These are phyloP conservation scores for Penicillium sp. DNA, from an alignment of 2,329 filamentous ascomycete genomes.

Conservation along the genomic window DNA sequence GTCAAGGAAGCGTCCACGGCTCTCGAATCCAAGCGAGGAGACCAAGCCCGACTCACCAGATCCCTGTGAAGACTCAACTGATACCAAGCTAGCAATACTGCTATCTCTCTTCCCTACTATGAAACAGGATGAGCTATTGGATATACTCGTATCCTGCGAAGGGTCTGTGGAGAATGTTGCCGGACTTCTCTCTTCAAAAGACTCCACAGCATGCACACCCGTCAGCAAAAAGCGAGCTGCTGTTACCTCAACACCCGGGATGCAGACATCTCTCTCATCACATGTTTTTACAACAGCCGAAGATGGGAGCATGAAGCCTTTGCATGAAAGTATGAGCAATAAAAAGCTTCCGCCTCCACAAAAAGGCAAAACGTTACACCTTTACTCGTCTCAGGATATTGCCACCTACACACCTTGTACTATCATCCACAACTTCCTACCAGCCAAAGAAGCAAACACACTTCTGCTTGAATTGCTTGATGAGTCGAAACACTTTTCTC, in stretches of 20 bases:
- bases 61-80: constrained; percentile 71
- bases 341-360: constrained; percentile 53
- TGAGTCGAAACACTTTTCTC: constrained; percentile 69
- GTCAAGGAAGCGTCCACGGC: constrained; percentile 35
- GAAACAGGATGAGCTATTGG: constrained; percentile 67
- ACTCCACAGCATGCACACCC: constrained; percentile 1
- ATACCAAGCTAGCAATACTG: constrained; percentile 81
- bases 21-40: constrained; percentile 11
- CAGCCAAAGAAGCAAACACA: constrained; percentile 65
- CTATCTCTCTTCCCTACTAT: constrained; percentile 69
- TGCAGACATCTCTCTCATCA: constrained; percentile 63
- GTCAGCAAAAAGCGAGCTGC: constrained; percentile 39
- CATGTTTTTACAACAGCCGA: constrained; percentile 47
- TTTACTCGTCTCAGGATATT: constrained; percentile 79
- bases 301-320: constrained; percentile 25
- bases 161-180: constrained; percentile 70
- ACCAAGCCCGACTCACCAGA: constrained; percentile 10
- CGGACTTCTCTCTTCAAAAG: constrained; percentile 48
- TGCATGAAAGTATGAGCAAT: constrained; percentile 12
- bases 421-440: constrained; percentile 87
- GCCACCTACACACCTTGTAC: constrained; percentile 83
- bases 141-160: constrained; percentile 72
- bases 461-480: constrained; percentile 72
- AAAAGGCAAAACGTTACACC: constrained; percentile 77
- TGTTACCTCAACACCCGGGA: constrained; percentile 43